A percentile compares a stretch with the other conserved stretches of the same genome.
Conservation (phyloP, 495 filamentous ascomycete species). For the Lepraria neglecta region DNA sequence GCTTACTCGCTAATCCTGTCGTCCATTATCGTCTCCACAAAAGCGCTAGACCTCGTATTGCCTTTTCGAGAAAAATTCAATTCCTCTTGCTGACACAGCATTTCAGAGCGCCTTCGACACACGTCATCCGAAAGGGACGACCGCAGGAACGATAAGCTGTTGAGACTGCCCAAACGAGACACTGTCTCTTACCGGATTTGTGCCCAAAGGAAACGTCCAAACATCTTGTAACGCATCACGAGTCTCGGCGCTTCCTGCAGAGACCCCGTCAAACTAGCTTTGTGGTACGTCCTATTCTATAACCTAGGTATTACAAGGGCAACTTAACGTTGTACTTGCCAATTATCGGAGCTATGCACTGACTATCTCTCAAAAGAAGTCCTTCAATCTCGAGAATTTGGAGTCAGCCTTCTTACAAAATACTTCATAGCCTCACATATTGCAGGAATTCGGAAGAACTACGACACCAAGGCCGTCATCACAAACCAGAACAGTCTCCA, state of each 20-base stretch:
- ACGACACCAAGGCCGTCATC: not conserved
- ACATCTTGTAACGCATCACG: not conserved
- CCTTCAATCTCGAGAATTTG: not conserved
- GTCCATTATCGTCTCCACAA: not conserved
- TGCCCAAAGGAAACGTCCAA: not conserved
- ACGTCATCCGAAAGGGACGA: not conserved
- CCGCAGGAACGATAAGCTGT: not conserved
- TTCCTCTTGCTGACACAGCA: not conserved
- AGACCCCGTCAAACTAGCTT: not conserved
- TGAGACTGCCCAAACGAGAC: not conserved
- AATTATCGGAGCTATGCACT: not conserved
- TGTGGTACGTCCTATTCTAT: slow-evolving; percentile 8
- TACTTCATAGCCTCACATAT: not conserved
- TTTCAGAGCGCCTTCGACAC: not conserved
- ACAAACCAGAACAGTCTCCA: not conserved
- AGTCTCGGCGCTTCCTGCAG: not conserved
- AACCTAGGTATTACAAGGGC: not conserved
- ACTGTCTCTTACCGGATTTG: not conserved
- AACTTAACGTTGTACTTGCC: not conserved
- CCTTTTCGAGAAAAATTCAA: not conserved
- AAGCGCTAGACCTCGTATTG: not conserved
- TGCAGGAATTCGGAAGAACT: not conserved
- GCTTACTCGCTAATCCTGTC: not conserved
- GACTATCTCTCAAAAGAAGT: not conserved
- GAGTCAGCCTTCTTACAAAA: not conserved